These are phyloP conservation scores for Fusarium nurragi DNA, from an alignment of 2,329 filamentous ascomycete genomes.

Conservation along the genomic window DNA sequence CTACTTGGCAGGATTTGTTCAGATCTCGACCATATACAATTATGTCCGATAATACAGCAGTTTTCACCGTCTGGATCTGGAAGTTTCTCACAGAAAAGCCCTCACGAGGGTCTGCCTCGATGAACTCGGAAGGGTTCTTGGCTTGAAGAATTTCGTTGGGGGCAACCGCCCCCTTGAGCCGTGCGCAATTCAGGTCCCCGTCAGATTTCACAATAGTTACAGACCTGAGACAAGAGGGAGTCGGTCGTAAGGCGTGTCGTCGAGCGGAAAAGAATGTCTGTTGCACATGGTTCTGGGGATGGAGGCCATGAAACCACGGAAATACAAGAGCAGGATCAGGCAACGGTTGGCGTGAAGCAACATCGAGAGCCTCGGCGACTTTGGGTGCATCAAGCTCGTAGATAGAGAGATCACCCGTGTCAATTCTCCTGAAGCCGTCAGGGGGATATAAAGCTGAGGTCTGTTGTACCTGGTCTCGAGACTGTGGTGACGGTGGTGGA, in stretches of 20 bases:
- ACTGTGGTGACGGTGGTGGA: constrained; percentile 73
- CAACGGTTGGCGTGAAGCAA: constrained; percentile 79
- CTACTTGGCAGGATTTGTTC: constrained; percentile 69
- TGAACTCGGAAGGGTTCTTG: constrained; percentile 66
- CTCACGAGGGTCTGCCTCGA: constrained; percentile 85
- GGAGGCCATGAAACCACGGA: constrained; percentile 94
- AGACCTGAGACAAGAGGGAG: constrained; percentile 76
- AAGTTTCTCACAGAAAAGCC: constrained; percentile 98
- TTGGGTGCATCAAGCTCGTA: constrained; percentile 77
- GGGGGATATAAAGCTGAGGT: constrained; percentile 81
- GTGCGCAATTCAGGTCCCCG: constrained; percentile 76
- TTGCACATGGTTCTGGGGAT: constrained; percentile 88
- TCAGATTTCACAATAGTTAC: constrained; percentile 90
- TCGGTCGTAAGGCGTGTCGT: constrained; percentile 74
- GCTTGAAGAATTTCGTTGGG: constrained; percentile 80
- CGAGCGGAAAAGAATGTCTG: constrained; percentile 87
- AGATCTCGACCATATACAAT: constrained; percentile 86
- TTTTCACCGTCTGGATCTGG: constrained; percentile 91
- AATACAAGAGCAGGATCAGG: constrained; percentile 89
- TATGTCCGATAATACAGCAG: constrained; percentile 89
- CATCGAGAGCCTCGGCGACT: constrained; percentile 78
- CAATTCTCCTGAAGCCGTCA: constrained; percentile 63
- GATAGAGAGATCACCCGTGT: constrained; percentile 66
- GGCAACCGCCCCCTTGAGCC: constrained; percentile 86
- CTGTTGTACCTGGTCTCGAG: constrained; percentile 64